Base-by-base conservation (phyloP, 176 grass and related monocot genomes). In the Chrysopogon serrulatus region DNA sequence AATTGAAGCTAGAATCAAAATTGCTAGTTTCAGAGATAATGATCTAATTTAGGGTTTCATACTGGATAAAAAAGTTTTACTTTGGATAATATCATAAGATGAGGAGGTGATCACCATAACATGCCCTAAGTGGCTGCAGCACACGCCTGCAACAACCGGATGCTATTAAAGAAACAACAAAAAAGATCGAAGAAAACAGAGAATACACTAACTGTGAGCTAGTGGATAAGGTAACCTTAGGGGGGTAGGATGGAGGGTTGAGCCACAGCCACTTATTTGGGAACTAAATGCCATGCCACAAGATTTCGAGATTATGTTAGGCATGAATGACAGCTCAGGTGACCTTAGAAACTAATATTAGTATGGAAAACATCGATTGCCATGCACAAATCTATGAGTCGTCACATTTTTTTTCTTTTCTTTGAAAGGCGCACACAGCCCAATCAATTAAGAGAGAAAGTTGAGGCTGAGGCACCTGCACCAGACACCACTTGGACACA, bases 161-260 rank as follows among this genome's bases (percentile, higher is more conserved):
- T 73, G 74, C 45, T 83, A 66, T 79, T 83, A 60, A 68, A 86
- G 84, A 90, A 83, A 83, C 43, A 82, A 82, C 57, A 71, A 71
- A 90, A 90, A 79, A 16, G 49, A 79, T 36, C 67, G 59, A 80
- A 74, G 45, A 65, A 78, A 74, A 68, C 79, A 73, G 57, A 86
- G 44, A 79, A 59, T 78, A 39, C 79, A 41, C 44, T 65, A 67
- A 86, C 74, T 15, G 56, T 31, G 47, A 78, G 72, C 67, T 79
- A 90, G 24, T 61, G 80, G 88, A 90, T 90, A 90, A 83, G 84
- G 84, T 49, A 83, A 41, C 74, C 68, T 79, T n/a, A n/a, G n/a
- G 83, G 36, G 79, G 88, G 66, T 79, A 77, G 74, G 68, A 83
- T 83, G 48, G 68, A 83, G 24, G 45, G 14, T 61, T 83, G 79